Evolutionary conservation across 495 filamentous ascomycete genomes (phyloP).

Genomic region (Cairneyella variabilis): DNA sequence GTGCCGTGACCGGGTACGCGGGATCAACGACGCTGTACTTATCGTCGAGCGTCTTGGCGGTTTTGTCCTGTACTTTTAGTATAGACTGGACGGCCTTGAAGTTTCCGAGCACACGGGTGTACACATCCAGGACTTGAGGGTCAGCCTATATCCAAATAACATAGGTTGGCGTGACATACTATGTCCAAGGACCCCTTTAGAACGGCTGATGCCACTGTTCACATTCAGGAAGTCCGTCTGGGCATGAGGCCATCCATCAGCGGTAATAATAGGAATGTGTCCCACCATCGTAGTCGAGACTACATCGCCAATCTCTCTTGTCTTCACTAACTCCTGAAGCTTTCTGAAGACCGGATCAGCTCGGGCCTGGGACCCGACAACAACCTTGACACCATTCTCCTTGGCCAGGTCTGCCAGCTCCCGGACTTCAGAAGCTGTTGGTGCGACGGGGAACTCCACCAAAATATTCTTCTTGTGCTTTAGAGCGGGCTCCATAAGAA

Average conservation of each 20-base stretch:
- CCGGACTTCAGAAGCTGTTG: slow-evolving; percentile 23
- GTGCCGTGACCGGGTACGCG: slow-evolving; percentile 25
- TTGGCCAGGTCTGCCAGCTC: slow-evolving; percentile 30
- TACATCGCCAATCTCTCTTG: slow-evolving; percentile 25
- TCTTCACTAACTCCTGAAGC: slow-evolving; percentile 24
- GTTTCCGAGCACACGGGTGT: slow-evolving; percentile 35
- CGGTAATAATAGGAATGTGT: neutral
- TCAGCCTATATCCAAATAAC: neutral
- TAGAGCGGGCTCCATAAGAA: slow-evolving; percentile 44
- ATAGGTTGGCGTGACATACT: neutral
- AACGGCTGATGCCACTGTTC: slow-evolving; percentile 25
- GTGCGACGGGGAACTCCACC: slow-evolving; percentile 47
- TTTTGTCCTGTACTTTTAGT: slow-evolving; percentile 31
- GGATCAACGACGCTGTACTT: slow-evolving; percentile 26
- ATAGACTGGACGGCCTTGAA: slow-evolving; percentile 28
- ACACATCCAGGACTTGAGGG: slow-evolving; percentile 27
- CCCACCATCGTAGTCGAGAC: slow-evolving; percentile 20
- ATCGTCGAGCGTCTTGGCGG: slow-evolving; percentile 25
- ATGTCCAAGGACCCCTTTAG: too few species aligned
- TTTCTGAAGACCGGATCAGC: slow-evolving; percentile 17
- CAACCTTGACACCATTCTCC: slow-evolving; percentile 29
- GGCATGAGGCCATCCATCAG: slow-evolving; percentile 18
- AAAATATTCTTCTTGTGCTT: slow-evolving; percentile 51
- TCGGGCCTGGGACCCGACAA: slow-evolving; percentile 29
- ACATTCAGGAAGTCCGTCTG: slow-evolving; percentile 26